Evolutionary conservation across 768 basidiomycete genomes (phyloP), one percentile per base, ranked within the genome.

Genomic region (Chiua virens): DNA sequence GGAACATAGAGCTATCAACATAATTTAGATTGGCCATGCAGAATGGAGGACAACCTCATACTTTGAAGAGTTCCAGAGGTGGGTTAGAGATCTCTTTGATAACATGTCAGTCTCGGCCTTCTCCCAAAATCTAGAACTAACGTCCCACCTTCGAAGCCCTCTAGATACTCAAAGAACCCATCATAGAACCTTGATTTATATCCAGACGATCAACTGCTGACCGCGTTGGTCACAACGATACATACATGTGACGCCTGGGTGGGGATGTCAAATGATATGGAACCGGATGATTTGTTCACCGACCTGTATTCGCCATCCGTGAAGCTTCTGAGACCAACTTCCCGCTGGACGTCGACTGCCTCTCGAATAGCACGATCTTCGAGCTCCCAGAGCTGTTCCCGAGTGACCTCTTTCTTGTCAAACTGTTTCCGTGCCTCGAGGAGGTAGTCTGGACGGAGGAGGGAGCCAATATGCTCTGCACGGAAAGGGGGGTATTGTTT

Each of bases 381-480:
- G n/a, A 72, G 51, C 11, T 47, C 61, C 18, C 49, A 52, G 0
- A 78, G 65, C 50, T 77, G 69, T 45, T 69, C 72, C 4, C 42
- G 46, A 1, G 67, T 66, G 47, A 67, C 54, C 49, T 70, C 66
- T 39, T 68, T 67, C 22, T 52, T 60, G 32, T 76, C 75, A 45
- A 71, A 69, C 36, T 65, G 60, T 30, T 42, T 65, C 25, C 74
- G 67, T 48, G 69, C 72, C 42, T 71, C 56, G 20, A 77, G 72
- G 13, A 77, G 71, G 46, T 65, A 57, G 8, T 56, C 50, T 18
- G 76, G 76, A 13, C 76, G 71, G 49, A 75, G 75, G 34, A 78
- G 61, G 8, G 75, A 76, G 34, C 76, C 76, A 9, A 76, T 54
- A 54, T 76, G 76, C 46, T 77, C 76, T 17, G 76, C 75, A 22